These are phyloP conservation scores for Suhomyces bokatorum DNA, from an alignment of 1,139 yeast genomes.

Conservation along the genomic window DNA sequence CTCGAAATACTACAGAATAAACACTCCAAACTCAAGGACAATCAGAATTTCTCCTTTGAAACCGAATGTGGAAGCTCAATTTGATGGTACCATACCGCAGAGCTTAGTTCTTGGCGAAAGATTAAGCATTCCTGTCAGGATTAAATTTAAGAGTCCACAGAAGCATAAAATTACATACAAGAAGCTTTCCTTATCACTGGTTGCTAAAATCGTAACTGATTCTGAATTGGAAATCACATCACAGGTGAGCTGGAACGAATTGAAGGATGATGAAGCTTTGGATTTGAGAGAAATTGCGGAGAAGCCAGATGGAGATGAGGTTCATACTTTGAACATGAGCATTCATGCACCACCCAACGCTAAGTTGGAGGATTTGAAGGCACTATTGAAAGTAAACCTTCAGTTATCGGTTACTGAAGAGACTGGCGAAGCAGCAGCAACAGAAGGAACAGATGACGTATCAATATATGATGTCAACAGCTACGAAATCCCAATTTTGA, in stretches of 20 bases:
- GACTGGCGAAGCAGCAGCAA: conserved; percentile 14
- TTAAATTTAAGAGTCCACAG: conserved; percentile 20
- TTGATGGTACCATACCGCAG: conserved; percentile 7
- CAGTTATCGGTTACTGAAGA: conserved; percentile 27
- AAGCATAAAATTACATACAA: conserved; percentile 22
- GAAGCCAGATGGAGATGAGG: conserved; percentile 12
- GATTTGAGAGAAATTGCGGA: conserved; percentile 19
- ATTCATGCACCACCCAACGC: conserved; percentile 27
- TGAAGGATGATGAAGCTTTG: conserved; percentile 46
- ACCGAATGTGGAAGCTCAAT: conserved; percentile 16
- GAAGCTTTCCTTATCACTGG: conserved; percentile 23
- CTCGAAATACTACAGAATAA: conserved; percentile 3
- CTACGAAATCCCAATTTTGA: conserved; percentile 32
- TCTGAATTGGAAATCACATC: conserved; percentile 24
- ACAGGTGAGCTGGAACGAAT: conserved; percentile 36
- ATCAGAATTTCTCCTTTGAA: conserved; percentile 18
- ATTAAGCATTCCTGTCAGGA: conserved; percentile 22
- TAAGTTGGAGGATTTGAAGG: conserved; percentile 11
- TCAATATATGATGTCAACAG: conserved; percentile 30
- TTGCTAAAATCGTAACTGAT: conserved; percentile 21
- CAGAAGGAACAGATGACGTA: conserved; percentile 8
- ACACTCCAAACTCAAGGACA: conserved; percentile 7
- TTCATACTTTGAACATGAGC: conserved; percentile 24
- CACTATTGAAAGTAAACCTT: conserved; percentile 24
- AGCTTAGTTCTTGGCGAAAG: conserved; percentile 33